Conservation (phyloP, 345 rosid species). For the Aethionema arabicum region DNA sequence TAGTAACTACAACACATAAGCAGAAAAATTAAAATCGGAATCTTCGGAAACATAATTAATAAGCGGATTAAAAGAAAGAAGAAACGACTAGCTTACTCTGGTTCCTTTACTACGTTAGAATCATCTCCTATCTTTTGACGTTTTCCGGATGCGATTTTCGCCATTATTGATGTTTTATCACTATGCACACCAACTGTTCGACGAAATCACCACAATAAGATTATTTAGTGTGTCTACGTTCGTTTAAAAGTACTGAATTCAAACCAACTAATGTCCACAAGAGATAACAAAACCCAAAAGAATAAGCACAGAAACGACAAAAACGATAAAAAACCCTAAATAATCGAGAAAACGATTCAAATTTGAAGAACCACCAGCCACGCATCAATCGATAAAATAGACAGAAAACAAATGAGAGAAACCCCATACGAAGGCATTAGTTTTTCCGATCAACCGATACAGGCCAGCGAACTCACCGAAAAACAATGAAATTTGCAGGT, state of each 20-base stretch:
- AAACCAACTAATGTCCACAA: too few relatives aligned
- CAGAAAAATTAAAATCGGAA: constrained; percentile 3
- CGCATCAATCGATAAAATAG: too few relatives aligned
- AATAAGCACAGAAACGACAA: neutral
- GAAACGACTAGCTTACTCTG: constrained; percentile 24
- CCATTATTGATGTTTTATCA: constrained; percentile 12
- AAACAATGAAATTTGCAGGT: too few relatives aligned
- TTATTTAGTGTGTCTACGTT: neutral
- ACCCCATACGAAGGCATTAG: too few relatives aligned
- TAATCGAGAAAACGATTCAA: too few relatives aligned
- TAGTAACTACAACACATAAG: constrained; percentile 40
- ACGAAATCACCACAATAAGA: neutral
- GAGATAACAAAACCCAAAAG: too few relatives aligned
- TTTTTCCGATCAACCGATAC: too few relatives aligned
- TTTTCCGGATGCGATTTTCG: constrained; percentile 10
- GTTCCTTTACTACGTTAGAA: constrained; percentile 24
- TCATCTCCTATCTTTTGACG: constrained; percentile 24
- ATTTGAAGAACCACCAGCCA: too few relatives aligned
- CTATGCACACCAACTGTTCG: constrained; percentile 23
- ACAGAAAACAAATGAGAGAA: too few relatives aligned
- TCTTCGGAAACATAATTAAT: constrained; percentile 1
- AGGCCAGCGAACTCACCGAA: too few relatives aligned
- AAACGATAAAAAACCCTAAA: too few relatives aligned
- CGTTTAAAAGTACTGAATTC: too few relatives aligned
- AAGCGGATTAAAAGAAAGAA: neutral